These are phyloP conservation scores for Saccharomycopsis sp. DNA, from an alignment of 805 yeast species.

Conservation along the genomic window DNA sequence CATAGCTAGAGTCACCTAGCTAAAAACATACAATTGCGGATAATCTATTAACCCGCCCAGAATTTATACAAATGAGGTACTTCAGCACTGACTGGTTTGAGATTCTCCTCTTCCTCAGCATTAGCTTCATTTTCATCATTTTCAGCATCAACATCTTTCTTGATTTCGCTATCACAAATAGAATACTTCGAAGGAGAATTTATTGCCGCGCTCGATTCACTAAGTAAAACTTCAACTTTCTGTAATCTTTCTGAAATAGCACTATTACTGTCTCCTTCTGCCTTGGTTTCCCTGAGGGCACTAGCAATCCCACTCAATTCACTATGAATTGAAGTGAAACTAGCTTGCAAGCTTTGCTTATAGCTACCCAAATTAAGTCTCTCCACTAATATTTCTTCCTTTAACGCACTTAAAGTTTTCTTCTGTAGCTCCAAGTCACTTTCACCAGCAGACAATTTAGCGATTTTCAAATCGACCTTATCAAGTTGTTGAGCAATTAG, in stretches of 20 bases:
- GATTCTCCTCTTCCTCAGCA: slow-evolving; percentile 30
- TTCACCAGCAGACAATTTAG: slow-evolving; percentile 54
- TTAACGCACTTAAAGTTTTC: slow-evolving; percentile 51
- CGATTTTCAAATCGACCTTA: slow-evolving; percentile 58
- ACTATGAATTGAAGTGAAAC: slow-evolving; percentile 34
- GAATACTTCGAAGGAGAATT: slow-evolving; percentile 5
- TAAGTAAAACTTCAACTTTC: slow-evolving; percentile 4
- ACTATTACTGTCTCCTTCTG: slow-evolving; percentile 5
- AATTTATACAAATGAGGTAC: slow-evolving; percentile 58
- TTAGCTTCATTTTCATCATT: slow-evolving; percentile 21
- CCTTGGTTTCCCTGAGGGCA: slow-evolving; percentile 25
- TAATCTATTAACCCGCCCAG: slow-evolving; percentile 46
- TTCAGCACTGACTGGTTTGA: slow-evolving; percentile 52
- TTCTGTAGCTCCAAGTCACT: slow-evolving; percentile 59
- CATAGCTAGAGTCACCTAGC: no score
- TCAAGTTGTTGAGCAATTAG: slow-evolving; percentile 56
- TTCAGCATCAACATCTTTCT: slow-evolving; percentile 18
- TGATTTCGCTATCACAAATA: slow-evolving; percentile 10
- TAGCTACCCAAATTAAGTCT: slow-evolving; percentile 59
- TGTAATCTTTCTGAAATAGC: slow-evolving; percentile 1
- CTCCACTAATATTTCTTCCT: slow-evolving; percentile 60
- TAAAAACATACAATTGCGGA: not conserved
- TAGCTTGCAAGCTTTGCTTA: slow-evolving; percentile 27
- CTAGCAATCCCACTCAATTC: slow-evolving; percentile 38
- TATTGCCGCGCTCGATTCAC: slow-evolving; percentile 6